These are phyloP conservation scores for Talaromyces pinophilus DNA, from an alignment of 2,329 filamentous ascomycete species.

Conservation along the genomic window DNA sequence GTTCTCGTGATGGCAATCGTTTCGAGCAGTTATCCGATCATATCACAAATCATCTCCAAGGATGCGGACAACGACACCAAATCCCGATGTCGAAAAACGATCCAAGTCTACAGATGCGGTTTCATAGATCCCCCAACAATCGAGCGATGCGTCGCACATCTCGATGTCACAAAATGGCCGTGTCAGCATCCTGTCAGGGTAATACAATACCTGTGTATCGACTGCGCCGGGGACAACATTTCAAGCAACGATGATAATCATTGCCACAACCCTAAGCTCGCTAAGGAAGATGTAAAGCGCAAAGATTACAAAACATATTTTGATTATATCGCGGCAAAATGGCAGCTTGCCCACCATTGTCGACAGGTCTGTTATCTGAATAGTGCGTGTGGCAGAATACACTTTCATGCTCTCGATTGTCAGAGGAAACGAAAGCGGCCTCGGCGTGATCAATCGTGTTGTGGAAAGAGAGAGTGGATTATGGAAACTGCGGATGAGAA, in stretches of 20 bases:
- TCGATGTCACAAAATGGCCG: constrained; percentile 19
- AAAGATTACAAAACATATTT: constrained; percentile 14
- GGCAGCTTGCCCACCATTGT: constrained; percentile 16
- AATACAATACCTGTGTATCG: constrained; percentile 10
- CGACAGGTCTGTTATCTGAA: constrained; percentile 20
- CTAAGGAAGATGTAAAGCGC: background rate
- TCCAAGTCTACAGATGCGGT: constrained; percentile 18
- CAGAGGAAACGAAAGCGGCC: constrained; percentile 11
- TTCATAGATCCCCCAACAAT: constrained; percentile 8
- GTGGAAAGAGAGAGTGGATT: constrained; percentile 20
- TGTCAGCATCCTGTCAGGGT: constrained; percentile 14
- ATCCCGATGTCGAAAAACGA: constrained; percentile 13
- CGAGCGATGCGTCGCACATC: constrained; percentile 12
- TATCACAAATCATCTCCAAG: constrained; percentile 7
- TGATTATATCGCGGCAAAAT: constrained; percentile 15
- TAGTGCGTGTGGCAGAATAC: constrained; percentile 11
- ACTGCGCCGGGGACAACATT: background rate
- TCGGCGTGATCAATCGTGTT: constrained; percentile 19
- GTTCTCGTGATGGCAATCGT: background rate
- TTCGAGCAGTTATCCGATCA: background rate
- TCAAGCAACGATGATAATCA: background rate
- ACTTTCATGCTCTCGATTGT: constrained; percentile 19
- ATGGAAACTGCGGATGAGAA: constrained; percentile 18
- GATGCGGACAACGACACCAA: background rate
- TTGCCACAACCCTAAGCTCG: background rate